These are phyloP conservation scores for Leccinum imitatum DNA, from an alignment of 768 basidiomycete genomes.

Conservation along the genomic window DNA sequence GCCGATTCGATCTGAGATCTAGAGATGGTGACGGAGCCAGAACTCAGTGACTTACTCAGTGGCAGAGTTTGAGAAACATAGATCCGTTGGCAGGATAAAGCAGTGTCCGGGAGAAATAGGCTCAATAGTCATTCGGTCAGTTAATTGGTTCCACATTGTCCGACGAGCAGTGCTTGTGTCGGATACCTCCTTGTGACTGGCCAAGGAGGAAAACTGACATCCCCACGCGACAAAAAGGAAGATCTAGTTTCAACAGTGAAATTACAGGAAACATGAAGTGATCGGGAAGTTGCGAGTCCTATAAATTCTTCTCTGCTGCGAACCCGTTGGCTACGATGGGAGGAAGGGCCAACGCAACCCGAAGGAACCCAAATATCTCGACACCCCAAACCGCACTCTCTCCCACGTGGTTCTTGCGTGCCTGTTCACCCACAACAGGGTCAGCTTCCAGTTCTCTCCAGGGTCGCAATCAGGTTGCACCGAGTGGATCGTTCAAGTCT, in stretches of 20 bases:
- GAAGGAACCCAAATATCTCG: constrained; percentile 17
- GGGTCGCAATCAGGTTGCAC: constrained; percentile 19
- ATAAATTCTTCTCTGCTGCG: constrained; percentile 13
- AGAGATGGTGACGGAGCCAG: constrained; percentile 29
- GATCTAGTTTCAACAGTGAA: constrained; percentile 4
- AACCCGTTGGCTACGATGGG: constrained; percentile 11
- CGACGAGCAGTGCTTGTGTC: background rate
- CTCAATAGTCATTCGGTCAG: constrained; percentile 3
- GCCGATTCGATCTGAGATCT: constrained; percentile 32
- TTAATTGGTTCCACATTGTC: constrained; percentile 16
- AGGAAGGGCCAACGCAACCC: constrained; percentile 14
- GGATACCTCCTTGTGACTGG: background rate
- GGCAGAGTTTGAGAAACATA: constrained; percentile 31
- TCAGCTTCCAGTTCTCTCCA: constrained; percentile 9
- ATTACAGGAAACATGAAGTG: constrained; percentile 12
- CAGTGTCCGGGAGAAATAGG: constrained; percentile 26
- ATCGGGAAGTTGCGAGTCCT: constrained; percentile 24
- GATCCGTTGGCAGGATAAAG: constrained; percentile 28
- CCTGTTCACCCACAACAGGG: constrained; percentile 23
- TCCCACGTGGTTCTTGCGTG: constrained; percentile 26
- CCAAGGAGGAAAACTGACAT: constrained; percentile 8
- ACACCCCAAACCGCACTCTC: constrained; percentile 16
- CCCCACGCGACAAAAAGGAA: constrained; percentile 19
- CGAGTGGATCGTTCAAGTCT: constrained; percentile 3
- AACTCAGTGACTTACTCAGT: constrained; percentile 3